Evolutionary conservation across 768 basidiomycete species (phyloP), one percentile per base, ranked within the genome.

Genomic region (Obba rivulosa): DNA sequence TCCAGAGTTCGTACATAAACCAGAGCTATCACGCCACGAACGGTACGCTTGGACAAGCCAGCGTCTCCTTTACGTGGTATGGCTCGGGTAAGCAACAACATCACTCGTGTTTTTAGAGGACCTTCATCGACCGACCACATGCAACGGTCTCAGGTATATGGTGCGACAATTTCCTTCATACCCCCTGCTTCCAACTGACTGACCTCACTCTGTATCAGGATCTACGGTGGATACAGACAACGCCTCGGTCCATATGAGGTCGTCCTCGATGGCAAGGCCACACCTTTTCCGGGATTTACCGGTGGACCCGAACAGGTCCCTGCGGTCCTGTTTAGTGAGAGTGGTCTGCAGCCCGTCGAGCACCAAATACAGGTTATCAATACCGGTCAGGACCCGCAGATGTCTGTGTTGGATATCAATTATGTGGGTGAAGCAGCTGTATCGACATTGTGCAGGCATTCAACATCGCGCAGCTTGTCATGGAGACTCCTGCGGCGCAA

Each of bases 361-460:
- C 59, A 60, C 41, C 36, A 46, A 14, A 20, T 60, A 16, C 49
- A 55, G 39, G 35, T 60, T 18, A 44, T 34, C 2, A 57, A 53
- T 23, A 42, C 41, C 5, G 41, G 56, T 24, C 11, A 37, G 13
- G 51, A 51, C 17, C 13, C 25, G 13, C 1, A 39, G 1, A 43
- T 28, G 18, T 22, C 49, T 4, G 34, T 50, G 3, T 31, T 60
- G 5, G 52, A 49, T n/a, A 14, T 60, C 20, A 47, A 51, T 25
- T 41, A 50, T 20, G 59, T 57, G 18, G 18, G 58, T 48, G 3
- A 11, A 4, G 13, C 20, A 17, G 10, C 1, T 20, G 28, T 3
- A 39, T n/a, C 18, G 37, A n/a, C 5, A 11, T 24, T 4, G 16
- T 42, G 18, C 20, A 35, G 3, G 14, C 31, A 24, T 10, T 8